phyloP scores from a whole-genome alignment of 1,139 yeast species.

The Candida buenavistaensis region DNA sequence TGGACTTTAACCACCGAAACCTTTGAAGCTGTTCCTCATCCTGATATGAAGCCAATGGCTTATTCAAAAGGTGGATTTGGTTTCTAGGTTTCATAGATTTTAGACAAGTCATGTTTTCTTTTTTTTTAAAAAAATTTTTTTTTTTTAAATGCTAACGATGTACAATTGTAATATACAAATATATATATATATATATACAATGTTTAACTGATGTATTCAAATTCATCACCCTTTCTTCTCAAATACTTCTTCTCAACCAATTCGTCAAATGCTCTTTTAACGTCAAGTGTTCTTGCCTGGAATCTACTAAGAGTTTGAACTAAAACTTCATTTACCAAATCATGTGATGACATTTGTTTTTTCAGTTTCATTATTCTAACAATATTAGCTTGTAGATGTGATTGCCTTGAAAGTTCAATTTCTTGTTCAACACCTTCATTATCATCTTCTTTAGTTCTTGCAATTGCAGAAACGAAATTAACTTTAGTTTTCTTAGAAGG shows the following conservation, averaged over 20 bases:
- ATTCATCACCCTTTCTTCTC: slow-evolving; percentile 75
- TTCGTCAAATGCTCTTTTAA: slow-evolving; percentile 82
- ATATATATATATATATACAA: neutral
- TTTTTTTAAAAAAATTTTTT: no score
- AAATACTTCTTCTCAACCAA: slow-evolving; percentile 86
- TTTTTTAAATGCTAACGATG: no score
- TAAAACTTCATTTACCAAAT: slow-evolving; percentile 83
- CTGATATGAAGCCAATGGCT: slow-evolving; percentile 93
- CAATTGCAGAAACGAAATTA: slow-evolving; percentile 77
- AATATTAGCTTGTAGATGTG: slow-evolving; percentile 87
- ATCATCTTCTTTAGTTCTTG: slow-evolving; percentile 52
- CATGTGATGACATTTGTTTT: slow-evolving; percentile 74
- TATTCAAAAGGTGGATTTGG: slow-evolving; percentile 70
- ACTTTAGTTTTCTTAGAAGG: slow-evolving; percentile 82
- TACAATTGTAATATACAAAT: no score
- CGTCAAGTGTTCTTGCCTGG: slow-evolving; percentile 80
- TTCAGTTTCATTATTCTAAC: slow-evolving; percentile 97
- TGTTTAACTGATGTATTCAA: slow-evolving; percentile 73
- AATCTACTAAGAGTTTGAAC: slow-evolving; percentile 85
- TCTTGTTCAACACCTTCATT: slow-evolving; percentile 81
- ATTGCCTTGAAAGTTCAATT: slow-evolving; percentile 82
- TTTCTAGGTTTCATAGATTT: no score
- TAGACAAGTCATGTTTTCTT: no score
- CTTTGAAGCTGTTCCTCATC: slow-evolving; percentile 85
- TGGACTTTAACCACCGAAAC: slow-evolving; percentile 53